Evolutionary conservation across 2,329 filamentous ascomycete genomes (phyloP), one percentile per base, ranked within the genome.

Genomic region (Teratosphaeria nubilosa): DNA sequence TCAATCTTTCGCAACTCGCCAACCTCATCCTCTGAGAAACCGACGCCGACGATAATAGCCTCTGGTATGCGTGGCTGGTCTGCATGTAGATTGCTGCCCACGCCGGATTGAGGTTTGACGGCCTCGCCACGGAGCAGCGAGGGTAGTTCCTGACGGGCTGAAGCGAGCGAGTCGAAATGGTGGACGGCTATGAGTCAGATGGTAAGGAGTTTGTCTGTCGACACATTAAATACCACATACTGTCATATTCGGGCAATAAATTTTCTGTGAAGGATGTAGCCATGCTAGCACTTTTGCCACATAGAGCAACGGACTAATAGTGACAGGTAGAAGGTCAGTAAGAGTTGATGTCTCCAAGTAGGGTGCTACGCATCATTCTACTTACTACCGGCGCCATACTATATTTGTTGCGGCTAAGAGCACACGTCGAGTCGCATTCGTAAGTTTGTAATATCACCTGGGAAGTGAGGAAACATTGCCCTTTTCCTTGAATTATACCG

Each of bases 21-120:
- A 13, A 66, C 30, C 51, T 66, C 64, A 11, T 48, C 22, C 27
- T 58, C 51, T 2, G 57, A 60, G 52, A 64, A 66, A 14, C 64
- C 64, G 22, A 60, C 62, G 16, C 64, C 64, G 11, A 65, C 61
- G 30, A 66, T 56, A 32, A 66, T 56, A 20, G 64, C 64, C n/a
- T 50, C 56, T 6, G 64, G 64, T 1, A 59, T 56, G 14, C 37
- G 53, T 24, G 54, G n/a, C n/a, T 57, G 48, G 20, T 7, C 31
- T 30, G 53, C 32, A n/a, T 56, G 16, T 24, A 59, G 48, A 32
- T 65, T 63, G 55, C 30, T 52, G 20, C 64, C 64, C 11, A 65
- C 58, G 11, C 53, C 58, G 13, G 64, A 63, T 13, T 32, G 34
- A 2, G 64, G 63, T 24, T 53, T 62, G 54, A 62, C 56, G 14